Base-by-base conservation (phyloP, 495 filamentous ascomycete genomes). In the Neurospora sublineolata region DNA sequence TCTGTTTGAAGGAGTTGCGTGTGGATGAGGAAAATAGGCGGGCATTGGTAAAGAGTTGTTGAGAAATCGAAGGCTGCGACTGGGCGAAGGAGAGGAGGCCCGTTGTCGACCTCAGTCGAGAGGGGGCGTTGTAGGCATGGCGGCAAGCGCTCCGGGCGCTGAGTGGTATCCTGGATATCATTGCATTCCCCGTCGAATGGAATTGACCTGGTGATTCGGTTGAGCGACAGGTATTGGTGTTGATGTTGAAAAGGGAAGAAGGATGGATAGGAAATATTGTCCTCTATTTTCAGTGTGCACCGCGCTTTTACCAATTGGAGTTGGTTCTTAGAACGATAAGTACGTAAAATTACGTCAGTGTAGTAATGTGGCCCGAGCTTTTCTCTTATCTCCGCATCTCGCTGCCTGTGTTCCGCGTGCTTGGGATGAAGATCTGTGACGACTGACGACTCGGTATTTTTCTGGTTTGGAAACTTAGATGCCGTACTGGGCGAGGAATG, bases 161-260 rank as follows among this genome's bases (percentile, higher is more conserved):
- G 58, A 68, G 30, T 18, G 44, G 39, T 11, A 44, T 36, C 38
- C 42, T 38, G 46, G 38, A 36, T 40, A 68, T 74, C 73, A 74
- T 74, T 41, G 71, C 73, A 74, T 72, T 39, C 46, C 20, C 38
- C 2, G 69, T 0, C 36, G 52, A 2, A 5, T 41, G 64, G 11
- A 14, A 27, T 14, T 27, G 46, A 27, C 46, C 46, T 27, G 46
- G 0, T 33, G 18, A 16, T 64, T 36, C 52, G 30, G 52, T 64
- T 64, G 52, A 64, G 14, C 14, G 52, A 64, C 27, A 64, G 27
- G 52, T 64, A 64, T 33, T 36, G 52, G 52, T 64, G 52, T 14
- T 64, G 2, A 3, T 64, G 52, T 64, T 36, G 52, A 64, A 36
- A 1, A 64, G 14, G 33, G 14, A 64, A 64, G 14, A 27, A 9